These are phyloP conservation scores for Aureobasidium sp. DNA, from an alignment of 2,329 filamentous ascomycete genomes.

Conservation along the genomic window DNA sequence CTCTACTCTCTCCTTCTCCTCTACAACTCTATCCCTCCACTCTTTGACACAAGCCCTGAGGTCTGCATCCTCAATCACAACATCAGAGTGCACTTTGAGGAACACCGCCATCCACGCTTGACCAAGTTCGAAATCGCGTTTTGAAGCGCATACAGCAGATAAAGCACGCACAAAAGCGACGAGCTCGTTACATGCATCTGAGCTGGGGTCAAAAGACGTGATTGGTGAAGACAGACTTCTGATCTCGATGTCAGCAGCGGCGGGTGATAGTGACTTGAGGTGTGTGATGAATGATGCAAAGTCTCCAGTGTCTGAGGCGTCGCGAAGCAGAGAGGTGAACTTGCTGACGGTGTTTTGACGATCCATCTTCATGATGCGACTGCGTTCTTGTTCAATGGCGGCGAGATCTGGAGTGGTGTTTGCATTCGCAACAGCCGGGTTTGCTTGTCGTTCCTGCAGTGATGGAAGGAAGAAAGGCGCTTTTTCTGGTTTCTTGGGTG, in stretches of 20 bases:
- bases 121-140: constrained; percentile 83
- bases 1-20: constrained; percentile 65
- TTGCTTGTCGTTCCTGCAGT: constrained; percentile 36
- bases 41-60: constrained; percentile 55
- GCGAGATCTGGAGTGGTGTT: constrained; percentile 27
- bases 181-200: constrained; percentile 55
- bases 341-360: constrained; percentile 22
- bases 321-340: constrained; percentile 45
- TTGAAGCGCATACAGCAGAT: constrained; percentile 59
- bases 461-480: constrained; percentile 92
- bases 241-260: constrained; percentile 83
- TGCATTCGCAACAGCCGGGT: constrained; percentile 25
- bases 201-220: constrained; percentile 24
- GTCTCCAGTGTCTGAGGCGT: constrained; percentile 46
- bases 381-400: constrained; percentile 28
- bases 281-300: constrained; percentile 67
- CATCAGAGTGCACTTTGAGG: constrained; percentile 66
- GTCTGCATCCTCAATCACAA: constrained; percentile 43
- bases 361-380: constrained; percentile 27
- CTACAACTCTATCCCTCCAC: constrained; percentile 51
- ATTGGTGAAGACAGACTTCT: constrained; percentile 59
- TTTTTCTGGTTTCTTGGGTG: constrained; percentile 85
- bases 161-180: constrained; percentile 74
- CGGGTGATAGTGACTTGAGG: constrained; percentile 73
- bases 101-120: constrained; percentile 98